These are phyloP conservation scores for Tolypocladium cylindrosporum DNA, from an alignment of 2,329 filamentous ascomycete species.

Conservation along the genomic window DNA sequence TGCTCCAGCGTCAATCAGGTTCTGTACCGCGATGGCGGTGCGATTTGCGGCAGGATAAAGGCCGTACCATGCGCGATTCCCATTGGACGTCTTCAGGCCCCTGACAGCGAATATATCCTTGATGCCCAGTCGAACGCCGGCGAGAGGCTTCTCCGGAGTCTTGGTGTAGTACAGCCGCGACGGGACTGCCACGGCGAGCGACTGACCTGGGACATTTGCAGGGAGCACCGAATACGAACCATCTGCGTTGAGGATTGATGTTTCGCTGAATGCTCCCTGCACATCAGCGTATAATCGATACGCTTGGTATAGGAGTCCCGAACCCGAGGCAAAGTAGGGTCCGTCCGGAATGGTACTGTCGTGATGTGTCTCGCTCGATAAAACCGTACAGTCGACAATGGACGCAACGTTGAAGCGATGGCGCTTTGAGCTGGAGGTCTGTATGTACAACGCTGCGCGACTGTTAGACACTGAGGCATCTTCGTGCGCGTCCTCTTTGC, in stretches of 20 bases:
- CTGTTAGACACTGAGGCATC: not conserved
- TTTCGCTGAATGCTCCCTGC: conserved; percentile 9
- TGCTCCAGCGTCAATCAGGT: conserved; percentile 47
- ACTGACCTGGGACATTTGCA: conserved; percentile 5
- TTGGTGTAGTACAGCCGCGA: conserved; percentile 45
- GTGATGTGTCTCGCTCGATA: not conserved
- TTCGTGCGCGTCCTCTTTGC: not conserved
- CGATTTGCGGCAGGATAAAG: conserved; percentile 36
- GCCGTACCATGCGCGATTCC: conserved; percentile 46
- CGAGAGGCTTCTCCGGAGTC: conserved; percentile 38
- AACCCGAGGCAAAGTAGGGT: conserved; percentile 8
- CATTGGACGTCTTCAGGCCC: conserved; percentile 42
- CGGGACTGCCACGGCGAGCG: conserved; percentile 31
- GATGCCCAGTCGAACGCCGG: conserved; percentile 44
- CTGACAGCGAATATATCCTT: conserved; percentile 49
- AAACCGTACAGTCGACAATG: not conserved
- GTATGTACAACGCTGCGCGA: not conserved
- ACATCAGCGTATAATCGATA: conserved; percentile 14
- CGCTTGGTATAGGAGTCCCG: conserved; percentile 7
- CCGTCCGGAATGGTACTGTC: conserved; percentile 2
- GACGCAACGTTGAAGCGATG: not conserved
- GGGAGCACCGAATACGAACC: conserved; percentile 3
- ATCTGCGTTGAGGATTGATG: not conserved
- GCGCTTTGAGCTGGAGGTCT: not conserved
- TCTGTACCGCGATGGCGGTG: conserved; percentile 42